phyloP scores from a whole-genome alignment of 257 asterid species.

The Scutellaria minor region DNA sequence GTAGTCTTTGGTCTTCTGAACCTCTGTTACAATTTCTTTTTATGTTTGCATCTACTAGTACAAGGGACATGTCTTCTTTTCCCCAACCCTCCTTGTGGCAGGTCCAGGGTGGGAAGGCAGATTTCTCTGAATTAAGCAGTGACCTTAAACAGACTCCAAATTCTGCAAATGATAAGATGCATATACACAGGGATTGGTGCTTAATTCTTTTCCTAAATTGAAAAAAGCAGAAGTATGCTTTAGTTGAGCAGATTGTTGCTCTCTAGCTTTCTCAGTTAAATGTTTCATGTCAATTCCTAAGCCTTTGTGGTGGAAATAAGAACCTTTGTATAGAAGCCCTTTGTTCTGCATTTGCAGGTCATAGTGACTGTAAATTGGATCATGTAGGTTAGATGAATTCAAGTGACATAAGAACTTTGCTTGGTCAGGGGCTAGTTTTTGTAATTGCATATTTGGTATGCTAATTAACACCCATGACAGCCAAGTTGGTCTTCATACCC shows the following conservation, averaged over 20 bases:
- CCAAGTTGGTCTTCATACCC: background rate
- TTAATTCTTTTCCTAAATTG: background rate
- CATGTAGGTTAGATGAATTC: conserved; percentile 6
- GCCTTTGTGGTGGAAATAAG: background rate
- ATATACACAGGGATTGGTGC: background rate
- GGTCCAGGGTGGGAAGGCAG: background rate
- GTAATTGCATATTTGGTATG: background rate
- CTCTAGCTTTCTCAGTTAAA: conserved; percentile 11
- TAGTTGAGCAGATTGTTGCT: background rate
- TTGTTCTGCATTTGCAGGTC: conserved; percentile 1
- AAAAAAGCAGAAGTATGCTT: background rate
- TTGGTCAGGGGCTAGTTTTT: background rate
- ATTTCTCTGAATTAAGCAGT: background rate
- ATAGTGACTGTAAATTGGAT: background rate
- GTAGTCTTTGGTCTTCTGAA: conserved; percentile 10
- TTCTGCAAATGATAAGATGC: background rate
- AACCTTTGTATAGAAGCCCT: background rate
- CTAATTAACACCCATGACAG: background rate
- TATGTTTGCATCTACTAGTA: conserved; percentile 18
- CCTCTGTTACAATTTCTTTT: background rate
- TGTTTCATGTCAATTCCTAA: background rate
- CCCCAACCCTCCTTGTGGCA: background rate
- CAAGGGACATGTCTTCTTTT: background rate
- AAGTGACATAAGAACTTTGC: conserved; percentile 8
- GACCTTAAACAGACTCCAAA: background rate